A percentile compares a stretch with the other conserved stretches of the same genome.
These are phyloP conservation scores for Fusarium sarcochroum DNA, from an alignment of 2,329 filamentous ascomycete genomes.

Conservation along the genomic window DNA sequence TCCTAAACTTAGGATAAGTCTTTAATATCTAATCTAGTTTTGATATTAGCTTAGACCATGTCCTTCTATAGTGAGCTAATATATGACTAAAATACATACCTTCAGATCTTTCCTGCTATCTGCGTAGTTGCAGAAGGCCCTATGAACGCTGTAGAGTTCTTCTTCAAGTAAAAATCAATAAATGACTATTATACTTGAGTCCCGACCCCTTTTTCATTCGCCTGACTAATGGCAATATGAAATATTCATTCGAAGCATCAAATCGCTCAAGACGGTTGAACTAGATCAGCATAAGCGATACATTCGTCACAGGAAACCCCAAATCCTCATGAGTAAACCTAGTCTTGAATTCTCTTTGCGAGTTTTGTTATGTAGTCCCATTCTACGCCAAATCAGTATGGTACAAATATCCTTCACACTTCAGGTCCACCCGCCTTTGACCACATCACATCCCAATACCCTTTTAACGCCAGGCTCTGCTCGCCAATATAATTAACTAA, in stretches of 20 bases:
- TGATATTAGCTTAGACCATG: too few relatives aligned
- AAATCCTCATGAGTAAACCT: constrained; percentile 20
- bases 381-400: constrained; percentile 50
- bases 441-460: constrained; percentile 38
- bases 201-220: background rate
- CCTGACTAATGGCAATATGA: background rate
- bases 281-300: background rate
- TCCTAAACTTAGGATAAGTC: too few relatives aligned
- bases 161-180: background rate
- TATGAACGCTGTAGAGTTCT: background rate
- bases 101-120: too few relatives aligned
- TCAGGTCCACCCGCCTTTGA: constrained; percentile 30
- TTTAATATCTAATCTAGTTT: too few relatives aligned
- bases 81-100: too few relatives aligned
- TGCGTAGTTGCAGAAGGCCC: too few relatives aligned
- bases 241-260: background rate
- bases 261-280: background rate
- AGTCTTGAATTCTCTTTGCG: constrained; percentile 30
- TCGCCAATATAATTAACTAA: constrained; percentile 55
- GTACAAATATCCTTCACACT: constrained; percentile 49
- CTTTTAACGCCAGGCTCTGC: constrained; percentile 51
- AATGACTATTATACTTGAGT: background rate
- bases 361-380: constrained; percentile 33
- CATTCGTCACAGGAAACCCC: constrained; percentile 2
- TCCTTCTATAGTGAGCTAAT: too few relatives aligned